Evolutionary conservation across 2,329 filamentous ascomycete species (phyloP).

Genomic region (Diaporthe helianthi): DNA sequence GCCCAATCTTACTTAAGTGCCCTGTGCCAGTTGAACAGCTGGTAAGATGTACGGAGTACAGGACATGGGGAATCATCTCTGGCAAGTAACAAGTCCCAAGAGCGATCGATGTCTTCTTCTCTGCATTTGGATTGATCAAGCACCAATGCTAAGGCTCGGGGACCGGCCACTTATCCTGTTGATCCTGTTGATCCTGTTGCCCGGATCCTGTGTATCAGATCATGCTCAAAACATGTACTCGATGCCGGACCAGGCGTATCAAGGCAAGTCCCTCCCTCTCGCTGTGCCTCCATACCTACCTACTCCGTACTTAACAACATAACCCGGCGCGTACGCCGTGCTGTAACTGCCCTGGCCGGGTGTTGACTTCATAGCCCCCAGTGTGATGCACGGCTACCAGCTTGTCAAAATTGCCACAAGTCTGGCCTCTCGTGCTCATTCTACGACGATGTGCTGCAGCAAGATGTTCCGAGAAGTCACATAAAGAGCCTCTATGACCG

Average conservation of each 20-base stretch:
- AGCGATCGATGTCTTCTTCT: not conserved
- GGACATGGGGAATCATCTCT: not conserved
- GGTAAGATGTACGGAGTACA: not conserved
- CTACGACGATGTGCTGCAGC: conserved; percentile 24
- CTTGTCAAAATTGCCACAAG: conserved; percentile 26
- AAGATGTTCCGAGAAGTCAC: conserved; percentile 24
- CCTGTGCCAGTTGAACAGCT: not conserved
- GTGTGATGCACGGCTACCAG: conserved; percentile 27
- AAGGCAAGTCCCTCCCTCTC: conserved; percentile 22
- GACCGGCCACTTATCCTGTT: not conserved
- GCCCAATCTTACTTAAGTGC: conserved; percentile 10
- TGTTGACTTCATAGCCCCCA: conserved; percentile 1
- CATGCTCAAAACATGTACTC: conserved; percentile 29
- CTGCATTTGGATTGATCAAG: conserved; percentile 2
- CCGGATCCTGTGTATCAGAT: not conserved
- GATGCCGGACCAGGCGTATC: conserved; percentile 26
- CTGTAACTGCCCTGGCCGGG: not conserved
- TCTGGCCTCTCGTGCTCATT: conserved; percentile 26
- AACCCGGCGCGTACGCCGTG: not conserved
- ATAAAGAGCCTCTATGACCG: conserved; percentile 31
- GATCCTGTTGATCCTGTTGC: too few species aligned
- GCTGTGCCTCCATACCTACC: too few species aligned
- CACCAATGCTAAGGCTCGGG: not conserved
- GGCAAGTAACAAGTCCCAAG: not conserved
- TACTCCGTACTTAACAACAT: too few species aligned